Evolutionary conservation across 768 basidiomycete species (phyloP).

Genomic region (Serendipita sp.): DNA sequence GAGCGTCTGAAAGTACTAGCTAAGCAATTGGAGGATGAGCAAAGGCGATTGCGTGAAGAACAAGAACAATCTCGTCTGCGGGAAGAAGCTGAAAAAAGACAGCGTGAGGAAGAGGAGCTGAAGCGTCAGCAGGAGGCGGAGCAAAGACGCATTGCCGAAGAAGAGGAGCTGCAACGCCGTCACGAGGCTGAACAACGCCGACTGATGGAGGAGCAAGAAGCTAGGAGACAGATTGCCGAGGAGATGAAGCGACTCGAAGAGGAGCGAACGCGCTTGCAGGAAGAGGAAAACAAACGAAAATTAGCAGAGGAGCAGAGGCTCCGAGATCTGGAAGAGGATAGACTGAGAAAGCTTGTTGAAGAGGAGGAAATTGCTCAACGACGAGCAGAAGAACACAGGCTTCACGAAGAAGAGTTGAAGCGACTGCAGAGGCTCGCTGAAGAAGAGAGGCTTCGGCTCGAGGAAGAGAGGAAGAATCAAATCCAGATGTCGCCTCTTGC

Average conservation of each 20-base stretch:
- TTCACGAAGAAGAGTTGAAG: conserved; percentile 17
- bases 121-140: conserved; percentile 20
- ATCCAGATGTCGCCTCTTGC: too few species aligned
- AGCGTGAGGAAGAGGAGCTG: conserved; percentile 15
- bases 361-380: conserved; percentile 15
- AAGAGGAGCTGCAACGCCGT: conserved; percentile 18
- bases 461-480: conserved; percentile 4
- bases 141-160: conserved; percentile 19
- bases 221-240: conserved; percentile 13
- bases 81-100: conserved; percentile 14
- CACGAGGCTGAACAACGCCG: conserved; percentile 6
- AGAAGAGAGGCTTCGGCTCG: background rate
- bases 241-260: conserved; percentile 17
- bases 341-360: conserved; percentile 17
- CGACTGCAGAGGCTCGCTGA: conserved; percentile 10
- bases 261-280: conserved; percentile 14
- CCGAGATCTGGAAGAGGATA: conserved; percentile 19
- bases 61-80: conserved; percentile 13
- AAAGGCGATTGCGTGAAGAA: conserved; percentile 12
- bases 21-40: conserved; percentile 9
- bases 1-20: conserved; percentile 14
- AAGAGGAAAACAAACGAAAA: conserved; percentile 15
- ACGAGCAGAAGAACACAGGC: conserved; percentile 13
- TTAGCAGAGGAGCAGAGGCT: conserved; percentile 20
- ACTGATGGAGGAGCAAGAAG: conserved; percentile 15